Evolutionary conservation across 192 early-diverging fungal species (phyloP).

Genomic region (Martensiomyces pterosporus): DNA sequence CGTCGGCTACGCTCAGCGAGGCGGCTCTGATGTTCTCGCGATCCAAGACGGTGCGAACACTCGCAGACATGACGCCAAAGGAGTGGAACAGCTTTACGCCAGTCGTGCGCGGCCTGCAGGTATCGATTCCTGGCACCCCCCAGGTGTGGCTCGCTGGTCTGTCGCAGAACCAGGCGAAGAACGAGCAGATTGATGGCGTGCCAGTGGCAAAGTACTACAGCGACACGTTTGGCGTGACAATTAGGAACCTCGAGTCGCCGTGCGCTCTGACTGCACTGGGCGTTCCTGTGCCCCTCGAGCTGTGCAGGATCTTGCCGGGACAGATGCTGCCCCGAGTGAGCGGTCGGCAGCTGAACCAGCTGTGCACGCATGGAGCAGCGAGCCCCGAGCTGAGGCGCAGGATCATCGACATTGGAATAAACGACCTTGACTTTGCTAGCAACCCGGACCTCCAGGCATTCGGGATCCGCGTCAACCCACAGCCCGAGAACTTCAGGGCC

Average conservation of each 20-base stretch:
- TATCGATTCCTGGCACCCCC: not conserved
- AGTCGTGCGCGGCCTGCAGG: slow-evolving; percentile 1
- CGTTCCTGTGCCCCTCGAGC: slow-evolving; percentile 8
- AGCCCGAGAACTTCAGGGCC: slow-evolving; percentile 6
- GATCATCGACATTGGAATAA: not conserved
- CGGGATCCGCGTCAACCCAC: slow-evolving; percentile 7
- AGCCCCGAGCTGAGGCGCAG: not conserved
- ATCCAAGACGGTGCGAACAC: not conserved
- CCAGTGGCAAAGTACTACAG: slow-evolving; percentile 8
- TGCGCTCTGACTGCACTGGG: slow-evolving; percentile 8
- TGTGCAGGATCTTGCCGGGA: slow-evolving; percentile 1
- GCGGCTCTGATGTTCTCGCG: slow-evolving; percentile 6
- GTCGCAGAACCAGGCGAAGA: not conserved
- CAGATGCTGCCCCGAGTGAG: not conserved
- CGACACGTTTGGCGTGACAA: not conserved
- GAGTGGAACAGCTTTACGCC: slow-evolving; percentile 13
- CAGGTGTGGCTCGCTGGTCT: not conserved
- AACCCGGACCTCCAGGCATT: slow-evolving; percentile 3
- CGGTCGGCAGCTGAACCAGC: not conserved
- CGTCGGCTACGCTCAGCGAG: slow-evolving; percentile 4
- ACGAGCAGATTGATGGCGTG: slow-evolving; percentile 3
- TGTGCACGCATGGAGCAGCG: slow-evolving; percentile 3
- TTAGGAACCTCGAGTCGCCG: not conserved
- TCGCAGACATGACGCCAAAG: not conserved
- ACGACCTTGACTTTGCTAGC: not conserved